Percentiles rank a stretch among this genome's conserved stretches.
phyloP scores from a whole-genome alignment of 345 rosid genomes.

The Ceriops decandra region DNA sequence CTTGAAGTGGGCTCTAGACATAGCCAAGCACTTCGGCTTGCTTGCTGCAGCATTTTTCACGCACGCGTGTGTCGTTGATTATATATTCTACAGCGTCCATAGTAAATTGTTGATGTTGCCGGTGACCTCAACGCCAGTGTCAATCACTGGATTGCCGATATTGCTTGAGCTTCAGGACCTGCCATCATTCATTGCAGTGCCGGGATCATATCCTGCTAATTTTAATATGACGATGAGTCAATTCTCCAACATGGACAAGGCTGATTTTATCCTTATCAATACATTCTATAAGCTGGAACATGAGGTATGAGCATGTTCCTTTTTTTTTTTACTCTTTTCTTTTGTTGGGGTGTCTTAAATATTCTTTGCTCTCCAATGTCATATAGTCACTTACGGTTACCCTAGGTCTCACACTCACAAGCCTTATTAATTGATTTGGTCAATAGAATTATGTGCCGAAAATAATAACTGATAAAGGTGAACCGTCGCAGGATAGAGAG shows the following conservation, averaged over 20 bases:
- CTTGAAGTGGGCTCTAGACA: conserved; percentile 62
- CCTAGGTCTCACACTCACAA: no score
- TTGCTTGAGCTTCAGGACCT: conserved; percentile 45
- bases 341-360: neutral
- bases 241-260: conserved; percentile 43
- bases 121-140: conserved; percentile 24
- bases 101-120: conserved; percentile 43
- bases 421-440: no score
- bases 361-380: no score
- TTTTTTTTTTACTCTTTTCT: neutral
- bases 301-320: conserved; percentile 25
- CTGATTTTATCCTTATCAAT: conserved; percentile 46
- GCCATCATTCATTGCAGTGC: conserved; percentile 45
- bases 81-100: conserved; percentile 42
- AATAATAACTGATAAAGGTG: no score
- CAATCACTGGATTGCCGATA: conserved; percentile 33
- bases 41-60: conserved; percentile 62
- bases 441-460: no score
- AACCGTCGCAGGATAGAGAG: no score
- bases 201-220: conserved; percentile 50
- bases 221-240: conserved; percentile 49
- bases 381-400: no score
- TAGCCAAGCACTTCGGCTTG: conserved; percentile 50
- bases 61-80: conserved; percentile 58
- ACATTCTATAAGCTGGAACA: conserved; percentile 37